Evolutionary conservation across 2,329 filamentous ascomycete species (phyloP), one percentile per base, ranked within the genome.

Genomic region (Fusarium pilosicola): DNA sequence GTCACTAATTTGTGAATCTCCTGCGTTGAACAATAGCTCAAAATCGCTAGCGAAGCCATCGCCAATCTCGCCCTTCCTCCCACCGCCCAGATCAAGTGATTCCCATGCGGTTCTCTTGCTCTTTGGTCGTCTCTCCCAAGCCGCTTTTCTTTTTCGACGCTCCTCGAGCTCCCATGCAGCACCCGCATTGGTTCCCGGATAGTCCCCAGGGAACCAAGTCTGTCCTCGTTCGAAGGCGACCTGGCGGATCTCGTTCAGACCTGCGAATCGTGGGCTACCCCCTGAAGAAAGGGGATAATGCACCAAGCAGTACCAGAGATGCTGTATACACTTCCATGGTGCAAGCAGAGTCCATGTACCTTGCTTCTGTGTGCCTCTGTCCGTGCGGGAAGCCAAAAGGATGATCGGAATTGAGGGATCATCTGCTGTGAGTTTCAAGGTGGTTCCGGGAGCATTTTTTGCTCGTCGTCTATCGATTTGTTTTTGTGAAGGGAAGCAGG

Each of bases 171-270:
- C 93, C 94, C 95, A 98, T 22, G 86, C 85, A 80, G 89, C 91
- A 3, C 96, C 96, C 5, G 95, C 93, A 64, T 89, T 87, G 0
- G 95, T 97, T 9, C 92, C 94, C 0, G 94, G 91, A 71, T 90
- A 94, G 80, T 99, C 96, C 7, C 90, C 92, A 0, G 96, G 96
- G 78, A 97, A 99, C 89, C 93, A 97, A 3, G 94, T 90, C 42
- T 88, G 84, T 1, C 90, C 90, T 26, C 91, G 89, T 83, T 98
- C 95, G 79, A 97, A 97, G 2, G 91, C 85, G 28, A 97, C 87
- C 80, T 98, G 96, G 41, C 91, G 89, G 57, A 90, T 87, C 81
- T 99, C 93, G 49, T 94, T 87, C 38, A 98, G 78, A 0, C 96
- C 96, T 4, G 94, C 96, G 75, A 97, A 94, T 30, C 92, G 88